phyloP scores from a whole-genome alignment of 2,329 filamentous ascomycete genomes.

The Aspergillus tamarii region DNA sequence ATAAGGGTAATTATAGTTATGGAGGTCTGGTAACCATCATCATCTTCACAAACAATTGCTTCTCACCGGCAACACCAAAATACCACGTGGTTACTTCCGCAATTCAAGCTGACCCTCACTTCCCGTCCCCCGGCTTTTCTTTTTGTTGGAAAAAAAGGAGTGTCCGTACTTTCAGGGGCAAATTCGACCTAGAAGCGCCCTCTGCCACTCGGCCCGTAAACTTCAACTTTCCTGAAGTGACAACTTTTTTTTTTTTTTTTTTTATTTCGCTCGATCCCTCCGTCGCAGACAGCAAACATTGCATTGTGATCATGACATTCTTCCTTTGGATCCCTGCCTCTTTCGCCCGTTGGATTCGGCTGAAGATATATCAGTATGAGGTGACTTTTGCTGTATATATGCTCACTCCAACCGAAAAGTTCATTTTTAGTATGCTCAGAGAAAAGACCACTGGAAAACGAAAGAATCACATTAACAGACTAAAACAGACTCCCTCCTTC shows the following conservation, averaged over 20 bases:
- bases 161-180: slow-evolving; percentile 4
- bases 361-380: slow-evolving; percentile 98
- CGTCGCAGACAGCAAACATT: slow-evolving; percentile 1
- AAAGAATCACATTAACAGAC: slow-evolving; percentile 5
- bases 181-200: not conserved
- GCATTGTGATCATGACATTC: slow-evolving; percentile 27
- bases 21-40: slow-evolving; percentile 2
- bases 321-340: slow-evolving; percentile 48
- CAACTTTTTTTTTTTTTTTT: not conserved
- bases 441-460: not conserved
- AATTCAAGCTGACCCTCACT: not conserved
- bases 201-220: not conserved
- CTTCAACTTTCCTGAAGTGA: not conserved
- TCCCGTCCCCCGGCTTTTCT: not conserved
- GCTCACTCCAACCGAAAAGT: slow-evolving; percentile 93
- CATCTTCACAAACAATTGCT: not conserved
- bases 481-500: slow-evolving; percentile 78
- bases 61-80: not conserved
- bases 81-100: slow-evolving; percentile 2
- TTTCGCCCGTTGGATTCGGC: slow-evolving; percentile 81
- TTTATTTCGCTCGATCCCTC: slow-evolving; percentile 9
- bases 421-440: slow-evolving; percentile 81
- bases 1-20: not conserved
- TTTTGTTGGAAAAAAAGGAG: not conserved
- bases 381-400: slow-evolving; percentile 97